phyloP scores from a whole-genome alignment of 2,329 filamentous ascomycete genomes.

The Neoscytalidium dimidiatum region DNA sequence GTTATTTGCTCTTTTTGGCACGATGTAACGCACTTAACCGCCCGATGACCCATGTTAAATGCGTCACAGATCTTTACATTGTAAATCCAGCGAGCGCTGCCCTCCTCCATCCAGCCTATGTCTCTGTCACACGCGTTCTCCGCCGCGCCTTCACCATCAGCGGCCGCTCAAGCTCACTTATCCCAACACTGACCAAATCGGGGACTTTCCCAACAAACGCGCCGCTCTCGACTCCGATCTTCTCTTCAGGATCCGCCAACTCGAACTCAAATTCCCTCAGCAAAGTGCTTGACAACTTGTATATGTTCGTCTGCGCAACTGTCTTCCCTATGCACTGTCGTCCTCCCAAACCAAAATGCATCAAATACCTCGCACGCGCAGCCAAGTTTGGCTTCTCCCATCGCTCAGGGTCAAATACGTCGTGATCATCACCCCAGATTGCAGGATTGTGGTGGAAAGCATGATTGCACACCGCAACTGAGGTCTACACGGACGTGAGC shows the following conservation, averaged over 20 bases:
- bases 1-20: too few relatives aligned
- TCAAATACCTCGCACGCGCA: slow-evolving; percentile 27
- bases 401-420: slow-evolving; percentile 32
- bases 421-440: slow-evolving; percentile 26
- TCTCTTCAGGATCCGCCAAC: slow-evolving; percentile 28
- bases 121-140: background rate
- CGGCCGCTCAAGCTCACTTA: slow-evolving; percentile 9
- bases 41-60: too few relatives aligned
- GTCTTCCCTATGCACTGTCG: slow-evolving; percentile 38
- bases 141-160: slow-evolving; percentile 12
- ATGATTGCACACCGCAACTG: slow-evolving; percentile 37
- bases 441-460: slow-evolving; percentile 8
- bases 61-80: too few relatives aligned
- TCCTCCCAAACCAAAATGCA: slow-evolving; percentile 39
- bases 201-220: background rate
- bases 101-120: background rate
- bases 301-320: slow-evolving; percentile 37
- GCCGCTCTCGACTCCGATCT: background rate
- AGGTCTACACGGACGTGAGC: slow-evolving; percentile 25
- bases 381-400: slow-evolving; percentile 25
- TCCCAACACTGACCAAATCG: background rate
- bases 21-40: too few relatives aligned
- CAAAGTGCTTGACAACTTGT: slow-evolving; percentile 35
- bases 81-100: background rate
- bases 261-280: slow-evolving; percentile 34